Percentiles rank a stretch among this genome's conserved stretches.
Conservation (phyloP, 352 stramenopile species). For the Pythium volutum region DNA sequence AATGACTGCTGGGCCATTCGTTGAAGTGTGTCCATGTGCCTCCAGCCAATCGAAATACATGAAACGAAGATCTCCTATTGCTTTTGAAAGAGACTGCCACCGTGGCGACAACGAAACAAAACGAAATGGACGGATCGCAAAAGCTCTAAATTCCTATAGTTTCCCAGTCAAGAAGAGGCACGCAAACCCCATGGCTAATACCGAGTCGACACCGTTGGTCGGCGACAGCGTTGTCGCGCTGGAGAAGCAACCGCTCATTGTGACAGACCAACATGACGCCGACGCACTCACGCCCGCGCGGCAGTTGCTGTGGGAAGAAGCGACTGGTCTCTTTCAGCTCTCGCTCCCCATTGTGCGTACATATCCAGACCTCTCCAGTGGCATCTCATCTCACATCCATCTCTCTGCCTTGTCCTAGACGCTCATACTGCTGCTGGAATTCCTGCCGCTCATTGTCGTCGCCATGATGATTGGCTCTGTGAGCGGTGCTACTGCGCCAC, state of each 20-base stretch:
- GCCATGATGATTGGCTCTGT: slow-evolving; percentile 65
- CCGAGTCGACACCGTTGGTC: slow-evolving; percentile 19
- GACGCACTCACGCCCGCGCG: neutral
- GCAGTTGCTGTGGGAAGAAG: slow-evolving; percentile 17
- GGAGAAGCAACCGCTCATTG: slow-evolving; percentile 7
- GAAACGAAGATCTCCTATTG: neutral
- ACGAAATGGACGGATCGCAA: neutral
- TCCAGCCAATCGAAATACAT: neutral
- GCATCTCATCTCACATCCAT: neutral
- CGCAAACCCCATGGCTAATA: neutral
- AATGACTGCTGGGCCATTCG: neutral
- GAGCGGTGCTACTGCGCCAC: slow-evolving; percentile 33
- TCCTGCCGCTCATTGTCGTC: slow-evolving; percentile 42
- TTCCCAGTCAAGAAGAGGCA: no score
- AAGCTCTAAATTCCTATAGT: no score
- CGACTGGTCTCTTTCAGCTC: slow-evolving; percentile 8
- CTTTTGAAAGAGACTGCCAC: neutral
- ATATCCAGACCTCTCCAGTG: neutral
- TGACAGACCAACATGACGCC: neutral
- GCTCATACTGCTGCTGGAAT: slow-evolving; percentile 43
- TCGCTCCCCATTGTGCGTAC: slow-evolving; percentile 20
- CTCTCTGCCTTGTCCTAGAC: slow-evolving; percentile 22
- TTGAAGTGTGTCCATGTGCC: neutral
- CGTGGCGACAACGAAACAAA: neutral
- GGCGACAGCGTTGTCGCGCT: slow-evolving; percentile 1